Conservation (phyloP, 225 moss, liverwort and hornwort species). For the Ulota crispa region DNA sequence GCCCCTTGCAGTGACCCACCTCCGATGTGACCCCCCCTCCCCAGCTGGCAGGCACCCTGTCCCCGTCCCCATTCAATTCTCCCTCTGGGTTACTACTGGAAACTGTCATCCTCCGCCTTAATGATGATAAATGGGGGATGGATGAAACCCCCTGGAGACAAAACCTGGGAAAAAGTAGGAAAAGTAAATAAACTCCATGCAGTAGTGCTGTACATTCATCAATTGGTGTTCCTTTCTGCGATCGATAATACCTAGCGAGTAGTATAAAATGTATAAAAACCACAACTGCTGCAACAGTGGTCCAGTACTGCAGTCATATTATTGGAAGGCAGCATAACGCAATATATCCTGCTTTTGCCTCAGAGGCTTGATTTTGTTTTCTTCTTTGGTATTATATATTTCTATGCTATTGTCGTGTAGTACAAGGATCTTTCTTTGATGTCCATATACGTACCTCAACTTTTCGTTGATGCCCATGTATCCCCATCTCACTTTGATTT, state of each 20-base stretch:
- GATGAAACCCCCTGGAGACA: no score
- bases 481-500: no score
- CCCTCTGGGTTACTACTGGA: neutral
- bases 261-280: neutral
- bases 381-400: no score
- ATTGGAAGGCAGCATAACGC: neutral
- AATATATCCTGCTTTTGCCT: neutral
- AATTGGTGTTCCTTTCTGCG: neutral
- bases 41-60: neutral
- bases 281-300: no score
- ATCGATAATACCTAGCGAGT: neutral
- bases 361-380: no score
- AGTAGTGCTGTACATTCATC: no score
- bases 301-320: neutral
- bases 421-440: no score
- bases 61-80: neutral
- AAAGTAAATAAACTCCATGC: neutral
- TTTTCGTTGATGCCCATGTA: no score
- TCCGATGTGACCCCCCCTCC: neutral
- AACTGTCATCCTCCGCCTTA: neutral
- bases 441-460: no score
- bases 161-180: neutral
- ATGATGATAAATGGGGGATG: no score
- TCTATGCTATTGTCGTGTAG: no score
- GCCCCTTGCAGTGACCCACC: neutral